Percentiles rank a stretch among this genome's conserved stretches.
phyloP scores from a whole-genome alignment of 106 monocot genomes.

The Narthecium ossifragum region DNA sequence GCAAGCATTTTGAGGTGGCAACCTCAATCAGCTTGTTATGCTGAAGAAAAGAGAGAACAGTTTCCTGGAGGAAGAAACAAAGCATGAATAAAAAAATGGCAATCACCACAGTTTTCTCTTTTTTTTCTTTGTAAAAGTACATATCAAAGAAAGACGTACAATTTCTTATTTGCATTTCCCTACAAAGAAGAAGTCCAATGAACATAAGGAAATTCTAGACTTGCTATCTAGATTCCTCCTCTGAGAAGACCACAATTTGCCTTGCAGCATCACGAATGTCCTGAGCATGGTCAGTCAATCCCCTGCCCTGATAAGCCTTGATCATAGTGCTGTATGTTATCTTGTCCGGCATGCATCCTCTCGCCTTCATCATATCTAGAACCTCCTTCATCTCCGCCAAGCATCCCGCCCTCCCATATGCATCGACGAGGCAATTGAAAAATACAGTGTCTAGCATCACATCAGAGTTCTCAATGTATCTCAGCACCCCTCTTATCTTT shows the following conservation, averaged over 20 bases:
- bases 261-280: conserved; percentile 30
- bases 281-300: conserved; percentile 59
- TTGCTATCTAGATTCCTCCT: neutral
- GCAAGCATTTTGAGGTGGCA: too few species aligned
- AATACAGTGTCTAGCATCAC: conserved; percentile 73
- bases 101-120: too few species aligned
- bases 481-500: conserved; percentile 64
- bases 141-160: too few species aligned
- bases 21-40: too few species aligned
- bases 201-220: too few species aligned
- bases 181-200: too few species aligned
- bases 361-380: conserved; percentile 75
- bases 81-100: too few species aligned
- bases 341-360: conserved; percentile 70
- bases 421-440: conserved; percentile 94
- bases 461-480: conserved; percentile 75
- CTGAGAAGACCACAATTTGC: conserved; percentile 1
- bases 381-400: conserved; percentile 85
- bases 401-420: conserved; percentile 75
- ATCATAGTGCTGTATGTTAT: conserved; percentile 87
- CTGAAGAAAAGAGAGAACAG: too few species aligned
- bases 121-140: too few species aligned
- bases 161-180: too few species aligned
- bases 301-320: conserved; percentile 67
- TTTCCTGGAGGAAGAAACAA: too few species aligned